Conservation (phyloP, 2,329 filamentous ascomycete genomes). For the Beauveria brongniartii region DNA sequence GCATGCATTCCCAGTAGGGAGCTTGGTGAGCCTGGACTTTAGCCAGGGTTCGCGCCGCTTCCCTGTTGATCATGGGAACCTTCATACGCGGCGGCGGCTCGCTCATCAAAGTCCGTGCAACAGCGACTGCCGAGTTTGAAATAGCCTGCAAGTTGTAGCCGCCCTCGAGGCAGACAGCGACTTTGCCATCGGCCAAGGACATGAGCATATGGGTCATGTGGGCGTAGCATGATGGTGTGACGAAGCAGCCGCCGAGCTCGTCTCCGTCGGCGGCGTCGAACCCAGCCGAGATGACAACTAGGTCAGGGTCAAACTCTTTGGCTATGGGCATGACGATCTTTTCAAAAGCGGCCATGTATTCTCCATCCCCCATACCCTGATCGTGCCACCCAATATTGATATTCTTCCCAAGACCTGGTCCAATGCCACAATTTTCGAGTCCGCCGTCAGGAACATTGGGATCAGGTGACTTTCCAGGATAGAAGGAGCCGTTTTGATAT, state of each 20-base stretch:
- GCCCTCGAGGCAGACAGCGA: constrained; percentile 89
- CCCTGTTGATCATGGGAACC: constrained; percentile 48
- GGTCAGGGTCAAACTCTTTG: constrained; percentile 83
- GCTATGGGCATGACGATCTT: constrained; percentile 95
- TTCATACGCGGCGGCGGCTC: constrained; percentile 67
- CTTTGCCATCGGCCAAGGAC: constrained; percentile 81
- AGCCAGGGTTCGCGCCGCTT: constrained; percentile 47
- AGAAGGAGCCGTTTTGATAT: constrained; percentile 75
- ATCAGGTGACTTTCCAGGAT: constrained; percentile 61
- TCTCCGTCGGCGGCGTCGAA: constrained; percentile 95
- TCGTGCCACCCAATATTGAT: constrained; percentile 61
- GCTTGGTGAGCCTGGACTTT: constrained; percentile 54
- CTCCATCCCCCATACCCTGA: constrained; percentile 85
- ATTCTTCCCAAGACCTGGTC: constrained; percentile 50
- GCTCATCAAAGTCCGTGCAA: constrained; percentile 89
- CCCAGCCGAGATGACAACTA: constrained; percentile 91
- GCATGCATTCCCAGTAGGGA: constrained; percentile 82
- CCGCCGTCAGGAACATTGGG: constrained; percentile 51
- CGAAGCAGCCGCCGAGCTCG: constrained; percentile 84
- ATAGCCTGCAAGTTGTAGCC: constrained; percentile 94
- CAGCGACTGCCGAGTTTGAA: constrained; percentile 82
- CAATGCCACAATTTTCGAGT: constrained; percentile 50
- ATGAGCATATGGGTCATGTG: constrained; percentile 99
- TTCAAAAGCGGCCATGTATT: constrained; percentile 95
- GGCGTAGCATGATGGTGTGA: constrained; percentile 83